Percentiles rank a stretch among this genome's conserved stretches.
Conservation (phyloP, 23 red algal species). For the Chondrus crispus region DNA sequence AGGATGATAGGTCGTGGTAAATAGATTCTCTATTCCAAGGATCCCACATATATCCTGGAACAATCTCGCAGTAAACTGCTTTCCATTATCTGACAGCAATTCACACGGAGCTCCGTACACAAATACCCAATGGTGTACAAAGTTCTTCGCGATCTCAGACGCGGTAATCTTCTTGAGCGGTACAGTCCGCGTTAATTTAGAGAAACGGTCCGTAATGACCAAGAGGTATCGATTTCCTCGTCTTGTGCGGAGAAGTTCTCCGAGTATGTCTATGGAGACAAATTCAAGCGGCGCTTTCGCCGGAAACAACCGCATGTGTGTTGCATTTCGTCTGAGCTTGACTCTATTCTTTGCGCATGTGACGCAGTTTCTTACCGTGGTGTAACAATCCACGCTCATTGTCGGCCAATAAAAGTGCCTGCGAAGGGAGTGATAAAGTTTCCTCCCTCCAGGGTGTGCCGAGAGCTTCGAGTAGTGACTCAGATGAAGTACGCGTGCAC, state of each 20-base stretch:
- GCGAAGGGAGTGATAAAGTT: neutral
- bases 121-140: neutral
- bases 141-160: neutral
- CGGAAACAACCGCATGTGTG: neutral
- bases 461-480: neutral
- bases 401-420: conserved; percentile 4
- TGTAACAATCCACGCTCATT: neutral
- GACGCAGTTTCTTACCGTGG: neutral
- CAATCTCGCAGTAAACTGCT: neutral
- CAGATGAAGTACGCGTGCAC: neutral
- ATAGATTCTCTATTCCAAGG: neutral
- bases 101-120: neutral
- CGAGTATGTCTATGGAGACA: neutral
- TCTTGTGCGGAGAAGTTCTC: neutral
- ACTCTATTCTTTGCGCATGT: neutral
- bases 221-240: neutral
- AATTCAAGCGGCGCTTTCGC: neutral
- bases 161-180: neutral
- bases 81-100: neutral
- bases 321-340: neutral
- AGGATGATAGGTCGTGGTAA: neutral
- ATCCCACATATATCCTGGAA: neutral
- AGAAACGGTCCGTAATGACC: neutral
- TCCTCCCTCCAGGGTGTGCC: neutral
- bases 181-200: neutral